Base-by-base conservation (phyloP, 305 asterid species). In the Fraxinus albicans region DNA sequence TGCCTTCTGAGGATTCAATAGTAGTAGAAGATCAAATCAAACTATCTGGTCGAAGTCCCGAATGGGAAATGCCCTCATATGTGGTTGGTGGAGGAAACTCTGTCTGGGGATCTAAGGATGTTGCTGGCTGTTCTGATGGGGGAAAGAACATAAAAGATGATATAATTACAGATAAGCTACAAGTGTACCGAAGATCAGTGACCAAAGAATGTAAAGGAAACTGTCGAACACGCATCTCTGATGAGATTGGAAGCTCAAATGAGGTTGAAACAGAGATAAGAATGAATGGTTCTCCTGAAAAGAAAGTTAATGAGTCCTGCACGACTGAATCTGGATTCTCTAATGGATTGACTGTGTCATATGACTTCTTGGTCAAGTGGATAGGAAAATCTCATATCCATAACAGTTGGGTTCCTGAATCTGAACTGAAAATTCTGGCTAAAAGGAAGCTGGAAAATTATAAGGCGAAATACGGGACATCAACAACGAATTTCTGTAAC, bases 331-430 rank as follows among this genome's bases (percentile, higher is more conserved):
- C 88, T 73, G 82, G 84, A 69, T 73, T 87, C 53, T 77, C 93
- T 83, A 82, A 73, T 78, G 84, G 74, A 67, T 84, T 17, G 79
- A 79, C 82, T 12, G 85, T 90, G 83, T 80, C 90, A 8, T 94
- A 89, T 81, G 99, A 96, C 85, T 96, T 91, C 88, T 88, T 95
- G 86, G 98, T 96, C 63, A 96, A 96, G 86, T 96, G 99, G 99
- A 98, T 91, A 6, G 98, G 97, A n/a, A 94, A 92, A 86, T 95
- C 99, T 87, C 96, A 96, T 89, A 79, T 95, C 81, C 98, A 95
- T 81, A 90, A 96, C 86, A 88, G 89, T 82, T 96, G 99, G 98
- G 83, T 96, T 80, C 80, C 99, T 60, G 99, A 96, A 87, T 86
- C 95, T 60, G 92, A 92, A 85, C 90, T 96, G 89, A 96, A 95